Base-by-base conservation (phyloP, 2,329 filamentous ascomycete species). In the Paracamarosporium sp. region DNA sequence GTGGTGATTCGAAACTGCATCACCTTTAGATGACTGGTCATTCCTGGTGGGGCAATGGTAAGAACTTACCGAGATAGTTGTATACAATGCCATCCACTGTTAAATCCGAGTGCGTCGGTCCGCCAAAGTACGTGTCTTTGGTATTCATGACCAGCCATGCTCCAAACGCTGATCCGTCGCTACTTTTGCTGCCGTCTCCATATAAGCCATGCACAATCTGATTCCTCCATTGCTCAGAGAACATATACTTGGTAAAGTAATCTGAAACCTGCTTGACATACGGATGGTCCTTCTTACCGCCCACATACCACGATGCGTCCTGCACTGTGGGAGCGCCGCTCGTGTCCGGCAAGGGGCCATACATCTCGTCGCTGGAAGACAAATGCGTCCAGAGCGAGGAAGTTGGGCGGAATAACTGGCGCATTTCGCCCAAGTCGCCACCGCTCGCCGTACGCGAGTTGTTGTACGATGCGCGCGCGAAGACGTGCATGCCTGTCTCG, bases 201-300 rank as follows among this genome's bases (percentile, higher is more conserved):
- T 80, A 86, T 57, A 81, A 67, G 2, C 86, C 86, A 63, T 88
- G 85, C 2, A 83, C 85, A 35, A 80, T 79, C 55, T 87, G 84
- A 44, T 86, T 80, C 47, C 85, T 78, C 84, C 85, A 88, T 1
- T 79, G 79, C 56, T 85, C 84, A 4, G 81, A 79, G 57, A 89
- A 88, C 0, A 83, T 88, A 64, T 89, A 89, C 68, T 89, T 89
- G 22, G 86, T 89, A 65, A 88, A 89, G 70, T 88, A 89, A 44
- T 88, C 83, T 1, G 83, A 79, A 55, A 84, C 81, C 44, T 85
- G 75, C 35, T 81, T 70, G 0, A 86, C 83, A 64, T 88, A 89
- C 0, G 82, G 76, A 65, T 86, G 83, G 15, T 82, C 66, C 0
- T 82, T 81, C 0, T 82, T 82, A 45, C 83, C 83, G 69, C 45